These are phyloP conservation scores for Sicyos edulis DNA, from an alignment of 306 rosid species.

Conservation along the genomic window DNA sequence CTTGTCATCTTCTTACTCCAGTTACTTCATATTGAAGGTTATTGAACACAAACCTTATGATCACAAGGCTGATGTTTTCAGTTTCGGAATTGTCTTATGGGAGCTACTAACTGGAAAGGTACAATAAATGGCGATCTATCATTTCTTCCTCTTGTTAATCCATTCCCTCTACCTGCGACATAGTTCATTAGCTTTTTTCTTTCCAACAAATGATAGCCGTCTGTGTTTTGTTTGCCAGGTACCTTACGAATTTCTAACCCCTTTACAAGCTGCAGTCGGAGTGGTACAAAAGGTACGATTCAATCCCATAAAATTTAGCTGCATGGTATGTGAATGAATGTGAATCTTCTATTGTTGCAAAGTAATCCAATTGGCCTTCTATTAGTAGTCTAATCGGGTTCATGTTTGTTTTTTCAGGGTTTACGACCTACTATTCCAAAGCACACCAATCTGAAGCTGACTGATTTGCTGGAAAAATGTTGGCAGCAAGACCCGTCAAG, in stretches of 20 bases:
- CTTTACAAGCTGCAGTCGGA: slow-evolving; percentile 97
- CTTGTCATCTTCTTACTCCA: slow-evolving; percentile 30
- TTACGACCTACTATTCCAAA: slow-evolving; percentile 81
- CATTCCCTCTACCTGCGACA: not conserved
- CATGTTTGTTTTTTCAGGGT: slow-evolving; percentile 43
- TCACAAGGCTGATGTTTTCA: slow-evolving; percentile 98
- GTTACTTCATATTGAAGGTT: slow-evolving; percentile 80
- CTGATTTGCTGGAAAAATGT: slow-evolving; percentile 69
- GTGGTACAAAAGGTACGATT: slow-evolving; percentile 79
- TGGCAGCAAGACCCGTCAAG: slow-evolving; percentile 85
- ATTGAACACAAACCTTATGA: slow-evolving; percentile 94
- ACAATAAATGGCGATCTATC: slow-evolving; percentile 23
- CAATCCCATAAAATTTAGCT: slow-evolving; percentile 17
- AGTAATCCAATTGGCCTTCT: too few species aligned
- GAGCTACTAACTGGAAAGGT: slow-evolving; percentile 95
- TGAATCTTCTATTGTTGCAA: too few species aligned
- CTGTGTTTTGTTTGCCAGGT: slow-evolving; percentile 51
- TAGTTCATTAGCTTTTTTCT: not conserved
- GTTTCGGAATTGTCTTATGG: slow-evolving; percentile 91
- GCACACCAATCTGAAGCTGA: slow-evolving; percentile 71
- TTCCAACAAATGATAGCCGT: not conserved
- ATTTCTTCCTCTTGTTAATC: not conserved
- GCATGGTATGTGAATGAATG: not conserved
- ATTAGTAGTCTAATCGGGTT: too few species aligned
- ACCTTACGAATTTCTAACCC: slow-evolving; percentile 85